A percentile compares a stretch with the other conserved stretches of the same genome.
Conservation (phyloP, 225 moss, liverwort and hornwort genomes). For the Straminergon stramineum region DNA sequence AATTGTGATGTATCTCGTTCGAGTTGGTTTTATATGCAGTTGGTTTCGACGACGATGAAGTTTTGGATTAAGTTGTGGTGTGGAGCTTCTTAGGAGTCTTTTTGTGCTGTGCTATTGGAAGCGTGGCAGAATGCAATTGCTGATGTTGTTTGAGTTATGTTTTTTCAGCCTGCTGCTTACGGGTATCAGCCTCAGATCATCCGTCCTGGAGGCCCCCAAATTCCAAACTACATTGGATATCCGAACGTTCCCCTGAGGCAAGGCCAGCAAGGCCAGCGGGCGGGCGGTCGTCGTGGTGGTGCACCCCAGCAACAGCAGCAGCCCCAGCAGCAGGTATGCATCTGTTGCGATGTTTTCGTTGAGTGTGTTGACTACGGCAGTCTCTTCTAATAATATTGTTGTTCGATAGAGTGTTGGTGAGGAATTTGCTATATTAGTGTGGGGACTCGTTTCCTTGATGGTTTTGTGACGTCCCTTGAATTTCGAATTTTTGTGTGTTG, state of each 20-base stretch:
- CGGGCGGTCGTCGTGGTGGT: slow-evolving; percentile 74
- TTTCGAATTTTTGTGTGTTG: not conserved
- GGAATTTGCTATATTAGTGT: not conserved
- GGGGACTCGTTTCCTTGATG: not conserved
- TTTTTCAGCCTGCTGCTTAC: slow-evolving; percentile 68
- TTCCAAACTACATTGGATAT: slow-evolving; percentile 66
- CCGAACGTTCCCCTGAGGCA: slow-evolving; percentile 74
- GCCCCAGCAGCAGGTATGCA: slow-evolving; percentile 58
- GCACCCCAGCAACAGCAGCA: slow-evolving; percentile 83
- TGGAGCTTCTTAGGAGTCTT: too few species aligned
- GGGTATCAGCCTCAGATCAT: slow-evolving; percentile 90
- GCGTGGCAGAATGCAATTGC: not conserved
- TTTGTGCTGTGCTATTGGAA: too few species aligned
- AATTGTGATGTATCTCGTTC: not conserved
- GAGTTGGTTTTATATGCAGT: not conserved
- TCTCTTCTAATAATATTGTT: not conserved
- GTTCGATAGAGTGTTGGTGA: not conserved
- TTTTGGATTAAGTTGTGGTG: not conserved
- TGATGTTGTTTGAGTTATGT: not conserved
- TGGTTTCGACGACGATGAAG: too few species aligned
- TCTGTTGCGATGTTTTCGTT: not conserved
- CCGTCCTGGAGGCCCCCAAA: slow-evolving; percentile 77
- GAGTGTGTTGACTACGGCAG: not conserved
- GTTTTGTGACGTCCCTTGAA: too few species aligned
- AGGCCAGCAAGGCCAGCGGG: slow-evolving; percentile 81